Evolutionary conservation across 2,329 filamentous ascomycete genomes (phyloP).

Genomic region (Talaromyces sp.): DNA sequence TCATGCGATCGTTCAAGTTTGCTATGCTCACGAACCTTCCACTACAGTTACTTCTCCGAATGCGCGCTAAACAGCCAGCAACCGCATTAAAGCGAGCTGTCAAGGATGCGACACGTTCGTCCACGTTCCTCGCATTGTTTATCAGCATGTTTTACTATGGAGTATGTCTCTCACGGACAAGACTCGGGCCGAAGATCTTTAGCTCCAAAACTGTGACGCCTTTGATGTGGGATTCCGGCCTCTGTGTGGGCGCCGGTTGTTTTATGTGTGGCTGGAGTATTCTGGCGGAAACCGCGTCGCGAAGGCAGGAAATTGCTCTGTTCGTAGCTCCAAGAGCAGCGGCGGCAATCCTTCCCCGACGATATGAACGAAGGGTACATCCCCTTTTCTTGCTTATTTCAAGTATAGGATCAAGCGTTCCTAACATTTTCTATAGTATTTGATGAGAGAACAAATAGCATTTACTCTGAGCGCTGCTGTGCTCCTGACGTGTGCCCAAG

Average conservation of each 20-base stretch:
- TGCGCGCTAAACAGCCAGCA: slow-evolving; percentile 48
- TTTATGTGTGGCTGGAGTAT: slow-evolving; percentile 78
- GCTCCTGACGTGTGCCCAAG: slow-evolving; percentile 64
- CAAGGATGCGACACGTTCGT: slow-evolving; percentile 64
- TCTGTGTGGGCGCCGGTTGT: slow-evolving; percentile 71
- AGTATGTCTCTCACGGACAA: slow-evolving; percentile 72
- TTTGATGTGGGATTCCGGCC: slow-evolving; percentile 55
- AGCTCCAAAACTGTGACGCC: slow-evolving; percentile 53
- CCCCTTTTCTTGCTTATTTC: neutral
- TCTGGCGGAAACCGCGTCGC: slow-evolving; percentile 62
- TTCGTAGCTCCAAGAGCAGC: slow-evolving; percentile 78
- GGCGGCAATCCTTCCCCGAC: slow-evolving; percentile 69
- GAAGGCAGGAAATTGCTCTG: slow-evolving; percentile 71
- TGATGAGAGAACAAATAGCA: slow-evolving; percentile 64
- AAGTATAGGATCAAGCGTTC: neutral
- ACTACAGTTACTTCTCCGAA: slow-evolving; percentile 64
- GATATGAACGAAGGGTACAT: slow-evolving; percentile 54
- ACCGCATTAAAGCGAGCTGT: slow-evolving; percentile 51
- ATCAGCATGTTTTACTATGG: slow-evolving; percentile 80
- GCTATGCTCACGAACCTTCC: slow-evolving; percentile 75
- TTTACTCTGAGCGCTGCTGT: slow-evolving; percentile 68
- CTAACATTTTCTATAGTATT: slow-evolving; percentile 45
- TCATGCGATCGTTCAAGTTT: slow-evolving; percentile 67
- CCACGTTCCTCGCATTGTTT: slow-evolving; percentile 73
- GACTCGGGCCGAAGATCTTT: slow-evolving; percentile 67